Evolutionary conservation across 1,284 basidiomycete species (phyloP).

Genomic region (Apiotrichum siamense): DNA sequence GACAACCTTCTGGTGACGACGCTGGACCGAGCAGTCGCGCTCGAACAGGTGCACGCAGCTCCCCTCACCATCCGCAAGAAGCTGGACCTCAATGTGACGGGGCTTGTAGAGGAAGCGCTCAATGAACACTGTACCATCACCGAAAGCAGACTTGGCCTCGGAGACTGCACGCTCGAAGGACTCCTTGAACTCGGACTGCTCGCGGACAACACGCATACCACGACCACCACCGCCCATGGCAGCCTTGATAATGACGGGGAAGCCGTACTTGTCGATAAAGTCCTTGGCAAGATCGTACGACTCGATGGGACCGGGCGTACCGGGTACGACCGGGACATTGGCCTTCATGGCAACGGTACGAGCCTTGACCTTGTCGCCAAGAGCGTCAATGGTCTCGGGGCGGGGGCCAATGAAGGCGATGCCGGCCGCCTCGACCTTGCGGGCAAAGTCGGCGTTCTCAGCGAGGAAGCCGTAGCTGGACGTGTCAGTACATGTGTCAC

Average conservation of each 20-base stretch:
- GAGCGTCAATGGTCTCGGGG: slow-evolving; percentile 92
- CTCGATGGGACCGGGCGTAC: slow-evolving; percentile 88
- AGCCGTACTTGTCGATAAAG: slow-evolving; percentile 92
- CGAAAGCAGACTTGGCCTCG: slow-evolving; percentile 94
- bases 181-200: slow-evolving; percentile 82
- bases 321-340: slow-evolving; percentile 93
- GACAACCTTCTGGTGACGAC: slow-evolving; percentile 97
- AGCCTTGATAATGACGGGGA: slow-evolving; percentile 96
- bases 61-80: slow-evolving; percentile 82
- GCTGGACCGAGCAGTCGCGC: slow-evolving; percentile 96
- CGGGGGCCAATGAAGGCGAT: slow-evolving; percentile 95
- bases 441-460: slow-evolving; percentile 92
- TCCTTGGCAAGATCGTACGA: slow-evolving; percentile 73
- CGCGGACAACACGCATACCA: slow-evolving; percentile 96
- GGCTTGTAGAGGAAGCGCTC: slow-evolving; percentile 95
- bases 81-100: slow-evolving; percentile 94
- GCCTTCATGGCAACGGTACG: slow-evolving; percentile 70
- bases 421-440: slow-evolving; percentile 94
- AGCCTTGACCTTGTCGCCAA: slow-evolving; percentile 99
- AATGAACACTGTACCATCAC: slow-evolving; percentile 97
- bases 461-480: slow-evolving; percentile 94
- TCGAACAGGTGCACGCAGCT: slow-evolving; percentile 97
- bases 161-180: slow-evolving; percentile 88
- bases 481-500: too few species aligned
- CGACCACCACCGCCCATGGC: slow-evolving; percentile 98